Conservation (phyloP, 805 yeast species). For the Candida berthetii region DNA sequence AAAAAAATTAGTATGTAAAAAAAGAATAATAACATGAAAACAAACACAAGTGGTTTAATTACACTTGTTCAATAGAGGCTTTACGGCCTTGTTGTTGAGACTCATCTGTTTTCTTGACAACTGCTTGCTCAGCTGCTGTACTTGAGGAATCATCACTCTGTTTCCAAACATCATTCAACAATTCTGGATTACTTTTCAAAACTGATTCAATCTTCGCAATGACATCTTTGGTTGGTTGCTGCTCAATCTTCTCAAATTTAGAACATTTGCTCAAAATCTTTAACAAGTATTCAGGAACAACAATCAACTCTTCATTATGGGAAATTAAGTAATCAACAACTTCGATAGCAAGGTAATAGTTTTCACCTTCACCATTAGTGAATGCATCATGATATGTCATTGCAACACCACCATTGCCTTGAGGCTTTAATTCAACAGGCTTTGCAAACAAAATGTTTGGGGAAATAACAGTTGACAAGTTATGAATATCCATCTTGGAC, state of each 20-base stretch:
- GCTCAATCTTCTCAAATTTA: slow-evolving; percentile 13
- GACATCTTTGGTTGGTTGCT: slow-evolving; percentile 31
- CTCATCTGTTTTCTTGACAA: not conserved
- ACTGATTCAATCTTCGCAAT: slow-evolving; percentile 24
- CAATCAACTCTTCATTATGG: slow-evolving; percentile 69
- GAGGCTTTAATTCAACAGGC: slow-evolving; percentile 26
- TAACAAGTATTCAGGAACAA: slow-evolving; percentile 65
- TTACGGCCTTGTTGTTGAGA: not conserved
- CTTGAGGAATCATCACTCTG: not conserved
- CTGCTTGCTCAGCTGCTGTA: not conserved
- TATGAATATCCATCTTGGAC: slow-evolving; percentile 94
- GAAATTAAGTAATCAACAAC: slow-evolving; percentile 81
- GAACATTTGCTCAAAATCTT: slow-evolving; percentile 28
- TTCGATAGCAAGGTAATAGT: slow-evolving; percentile 85
- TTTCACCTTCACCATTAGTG: slow-evolving; percentile 49
- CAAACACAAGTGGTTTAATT: not conserved
- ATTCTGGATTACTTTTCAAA: slow-evolving; percentile 18
- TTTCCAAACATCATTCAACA: slow-evolving; percentile 5
- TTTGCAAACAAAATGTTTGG: slow-evolving; percentile 79
- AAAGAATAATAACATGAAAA: no score
- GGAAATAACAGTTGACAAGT: slow-evolving; percentile 90
- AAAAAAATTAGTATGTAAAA: no score
- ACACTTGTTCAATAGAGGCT: not conserved
- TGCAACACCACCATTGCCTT: slow-evolving; percentile 16
- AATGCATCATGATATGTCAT: slow-evolving; percentile 29